Evolutionary conservation across 768 basidiomycete genomes (phyloP).

Genomic region (Porphyrellus cyaneotinctus): DNA sequence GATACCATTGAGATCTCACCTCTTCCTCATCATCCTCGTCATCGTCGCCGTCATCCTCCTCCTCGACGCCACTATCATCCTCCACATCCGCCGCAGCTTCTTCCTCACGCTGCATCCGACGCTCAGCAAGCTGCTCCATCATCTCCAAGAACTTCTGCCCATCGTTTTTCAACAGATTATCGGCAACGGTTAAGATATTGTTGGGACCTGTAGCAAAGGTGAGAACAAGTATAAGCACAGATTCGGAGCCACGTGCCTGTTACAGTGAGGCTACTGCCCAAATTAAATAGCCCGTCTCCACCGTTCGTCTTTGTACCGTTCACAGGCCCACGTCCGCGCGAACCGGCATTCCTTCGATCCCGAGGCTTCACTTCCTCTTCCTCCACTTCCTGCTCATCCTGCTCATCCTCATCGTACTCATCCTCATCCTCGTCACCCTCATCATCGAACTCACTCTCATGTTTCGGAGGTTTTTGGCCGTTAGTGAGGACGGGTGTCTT

Average conservation of each 20-base stretch:
- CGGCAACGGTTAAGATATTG: slow-evolving; percentile 96
- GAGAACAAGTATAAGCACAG: slow-evolving; percentile 12
- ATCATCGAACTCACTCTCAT: slow-evolving; percentile 63
- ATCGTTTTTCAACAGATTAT: slow-evolving; percentile 97
- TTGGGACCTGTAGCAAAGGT: slow-evolving; percentile 57
- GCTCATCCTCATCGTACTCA: slow-evolving; percentile 52
- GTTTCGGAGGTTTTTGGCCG: slow-evolving; percentile 43
- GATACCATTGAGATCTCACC: slow-evolving; percentile 28
- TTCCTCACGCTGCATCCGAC: slow-evolving; percentile 89
- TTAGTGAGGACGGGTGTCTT: slow-evolving; percentile 33
- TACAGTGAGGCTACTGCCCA: slow-evolving; percentile 80
- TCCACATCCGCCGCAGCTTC: slow-evolving; percentile 58
- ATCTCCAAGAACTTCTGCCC: slow-evolving; percentile 99
- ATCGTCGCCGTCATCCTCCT: slow-evolving; percentile 56
- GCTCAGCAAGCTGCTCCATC: slow-evolving; percentile 99
- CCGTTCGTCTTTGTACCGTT: slow-evolving; percentile 46
- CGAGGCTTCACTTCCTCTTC: slow-evolving; percentile 45
- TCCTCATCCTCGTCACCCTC: slow-evolving; percentile 56
- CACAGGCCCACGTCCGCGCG: slow-evolving; percentile 38
- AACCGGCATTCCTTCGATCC: slow-evolving; percentile 32
- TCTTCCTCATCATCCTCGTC: slow-evolving; percentile 50
- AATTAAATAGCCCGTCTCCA: slow-evolving; percentile 70
- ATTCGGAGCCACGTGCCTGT: slow-evolving; percentile 49
- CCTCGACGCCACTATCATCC: slow-evolving; percentile 57
- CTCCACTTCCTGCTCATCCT: slow-evolving; percentile 68